Evolutionary conservation across 2,329 filamentous ascomycete genomes (phyloP).

Genomic region (Alternaria longipes): DNA sequence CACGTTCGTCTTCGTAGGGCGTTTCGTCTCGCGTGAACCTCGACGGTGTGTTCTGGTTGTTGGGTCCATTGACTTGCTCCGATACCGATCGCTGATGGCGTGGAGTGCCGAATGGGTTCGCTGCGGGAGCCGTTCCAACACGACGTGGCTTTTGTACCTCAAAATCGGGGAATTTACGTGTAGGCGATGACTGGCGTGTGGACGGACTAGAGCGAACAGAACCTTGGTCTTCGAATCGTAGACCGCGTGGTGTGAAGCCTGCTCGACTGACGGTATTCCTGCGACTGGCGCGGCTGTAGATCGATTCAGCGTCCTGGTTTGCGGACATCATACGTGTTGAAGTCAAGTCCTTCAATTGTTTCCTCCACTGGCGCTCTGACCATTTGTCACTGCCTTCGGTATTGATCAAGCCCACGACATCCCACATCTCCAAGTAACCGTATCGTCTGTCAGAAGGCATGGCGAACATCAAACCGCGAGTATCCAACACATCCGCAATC

Average conservation of each 20-base stretch:
- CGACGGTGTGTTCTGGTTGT: constrained; percentile 52
- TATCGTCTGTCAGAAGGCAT: constrained; percentile 90
- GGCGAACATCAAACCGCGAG: constrained; percentile 95
- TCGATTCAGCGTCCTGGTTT: constrained; percentile 45
- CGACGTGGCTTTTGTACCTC: constrained; percentile 47
- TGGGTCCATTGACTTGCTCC: constrained; percentile 56
- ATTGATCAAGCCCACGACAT: constrained; percentile 82
- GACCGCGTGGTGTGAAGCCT: constrained; percentile 47
- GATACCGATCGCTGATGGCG: constrained; percentile 61
- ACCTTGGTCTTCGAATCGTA: constrained; percentile 56
- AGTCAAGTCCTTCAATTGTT: constrained; percentile 87
- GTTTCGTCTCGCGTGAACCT: constrained; percentile 51
- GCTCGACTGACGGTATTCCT: constrained; percentile 57
- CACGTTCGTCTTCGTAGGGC: constrained; percentile 42
- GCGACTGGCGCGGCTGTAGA: constrained; percentile 50
- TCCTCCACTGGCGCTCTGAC: constrained; percentile 90
- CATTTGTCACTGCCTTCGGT: constrained; percentile 78
- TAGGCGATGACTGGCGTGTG: constrained; percentile 56
- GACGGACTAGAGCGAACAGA: constrained; percentile 56
- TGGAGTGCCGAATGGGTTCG: constrained; percentile 34
- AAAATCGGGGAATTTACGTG: constrained; percentile 33
- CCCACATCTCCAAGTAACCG: constrained; percentile 88
- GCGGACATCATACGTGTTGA: constrained; percentile 73
- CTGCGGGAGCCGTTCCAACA: constrained; percentile 56
- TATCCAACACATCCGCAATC: constrained; percentile 85